phyloP scores from a whole-genome alignment of 257 asterid species.

The Echites panduratus region DNA sequence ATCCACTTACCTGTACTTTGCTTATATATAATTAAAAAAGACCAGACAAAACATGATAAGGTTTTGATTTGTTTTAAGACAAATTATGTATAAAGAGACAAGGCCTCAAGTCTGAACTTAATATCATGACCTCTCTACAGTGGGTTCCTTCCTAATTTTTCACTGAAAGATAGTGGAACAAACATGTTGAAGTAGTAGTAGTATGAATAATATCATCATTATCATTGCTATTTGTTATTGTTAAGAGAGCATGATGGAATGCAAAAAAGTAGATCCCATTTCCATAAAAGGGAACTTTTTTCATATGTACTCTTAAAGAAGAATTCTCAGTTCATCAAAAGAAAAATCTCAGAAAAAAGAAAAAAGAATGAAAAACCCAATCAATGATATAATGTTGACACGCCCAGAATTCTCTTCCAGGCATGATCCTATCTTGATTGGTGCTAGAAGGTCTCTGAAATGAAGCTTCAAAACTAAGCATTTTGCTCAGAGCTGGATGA shows the following conservation, averaged over 20 bases:
- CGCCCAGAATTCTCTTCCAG: constrained; percentile 22
- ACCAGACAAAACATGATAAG: constrained; percentile 78
- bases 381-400: constrained; percentile 18
- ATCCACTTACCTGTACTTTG: constrained; percentile 49
- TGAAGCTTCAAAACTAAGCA: no score
- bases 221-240: constrained; percentile 13
- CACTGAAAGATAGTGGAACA: constrained; percentile 14
- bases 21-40: constrained; percentile 33
- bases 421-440: no score
- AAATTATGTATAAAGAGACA: constrained; percentile 58
- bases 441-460: no score
- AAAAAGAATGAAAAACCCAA: constrained; percentile 15
- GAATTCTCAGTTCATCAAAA: constrained; percentile 27
- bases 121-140: constrained; percentile 41
- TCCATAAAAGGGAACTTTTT: constrained; percentile 40
- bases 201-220: constrained; percentile 7
- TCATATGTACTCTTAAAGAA: constrained; percentile 16
- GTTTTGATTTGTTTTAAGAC: constrained; percentile 56
- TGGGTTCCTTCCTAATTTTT: constrained; percentile 4
- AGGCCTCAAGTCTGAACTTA: constrained; percentile 63
- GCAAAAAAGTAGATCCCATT: constrained; percentile 41
- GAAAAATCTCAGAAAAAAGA: constrained; percentile 22
- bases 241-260: constrained; percentile 24
- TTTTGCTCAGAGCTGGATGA: no score
- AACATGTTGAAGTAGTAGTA: constrained; percentile 16